Evolutionary conservation across 2,329 filamentous ascomycete species (phyloP).

Genomic region (Mollisia scopiformis): DNA sequence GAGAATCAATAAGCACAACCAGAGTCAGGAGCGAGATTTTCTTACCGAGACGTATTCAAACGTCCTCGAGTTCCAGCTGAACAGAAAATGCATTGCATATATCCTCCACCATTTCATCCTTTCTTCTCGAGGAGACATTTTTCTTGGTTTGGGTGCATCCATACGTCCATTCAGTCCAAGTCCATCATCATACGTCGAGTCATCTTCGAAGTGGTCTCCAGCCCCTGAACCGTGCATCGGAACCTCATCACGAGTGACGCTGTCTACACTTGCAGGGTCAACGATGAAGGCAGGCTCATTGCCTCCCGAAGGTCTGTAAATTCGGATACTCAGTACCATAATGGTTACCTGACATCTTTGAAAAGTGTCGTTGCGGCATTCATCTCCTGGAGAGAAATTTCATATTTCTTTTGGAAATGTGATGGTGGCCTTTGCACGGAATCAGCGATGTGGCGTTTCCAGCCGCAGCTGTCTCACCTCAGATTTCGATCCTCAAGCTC

Average conservation of each 20-base stretch:
- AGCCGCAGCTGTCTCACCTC: not conserved
- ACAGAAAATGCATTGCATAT: conserved; percentile 55
- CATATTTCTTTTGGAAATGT: not conserved
- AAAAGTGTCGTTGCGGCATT: not conserved
- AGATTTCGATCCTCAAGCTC: not conserved
- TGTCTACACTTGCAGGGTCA: not conserved
- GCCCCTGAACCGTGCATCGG: not conserved
- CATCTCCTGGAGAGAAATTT: not conserved
- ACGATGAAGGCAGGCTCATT: not conserved
- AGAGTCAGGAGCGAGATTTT: not conserved
- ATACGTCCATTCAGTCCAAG: not conserved
- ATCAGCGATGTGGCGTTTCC: not conserved
- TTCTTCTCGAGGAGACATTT: not conserved
- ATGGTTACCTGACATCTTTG: not conserved
- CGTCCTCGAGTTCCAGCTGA: conserved; percentile 56
- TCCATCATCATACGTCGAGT: not conserved
- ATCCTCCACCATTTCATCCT: conserved; percentile 37
- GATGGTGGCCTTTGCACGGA: not conserved
- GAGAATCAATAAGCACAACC: not conserved
- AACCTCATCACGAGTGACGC: not conserved
- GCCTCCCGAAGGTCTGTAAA: not conserved
- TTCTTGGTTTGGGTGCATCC: not conserved
- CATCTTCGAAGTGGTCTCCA: not conserved
- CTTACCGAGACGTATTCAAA: conserved; percentile 57
- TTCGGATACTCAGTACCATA: not conserved